A percentile compares a stretch with the other conserved stretches of the same genome.
Evolutionary conservation across 2,329 filamentous ascomycete species (phyloP).

Genomic region (Alternaria conjuncta): DNA sequence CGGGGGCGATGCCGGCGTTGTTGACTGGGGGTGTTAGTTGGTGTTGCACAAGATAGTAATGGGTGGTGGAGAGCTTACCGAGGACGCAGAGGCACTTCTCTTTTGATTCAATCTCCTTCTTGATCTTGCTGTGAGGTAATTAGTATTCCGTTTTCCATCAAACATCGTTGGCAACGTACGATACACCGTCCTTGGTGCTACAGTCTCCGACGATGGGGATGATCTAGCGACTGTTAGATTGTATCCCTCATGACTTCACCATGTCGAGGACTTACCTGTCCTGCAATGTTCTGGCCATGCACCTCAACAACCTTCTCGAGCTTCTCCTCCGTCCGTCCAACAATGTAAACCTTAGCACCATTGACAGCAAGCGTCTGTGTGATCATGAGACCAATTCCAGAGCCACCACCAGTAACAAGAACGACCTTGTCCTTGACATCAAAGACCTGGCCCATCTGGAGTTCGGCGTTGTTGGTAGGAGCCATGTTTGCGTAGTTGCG

Average conservation of each 20-base stretch:
- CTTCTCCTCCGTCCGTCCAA: slow-evolving; percentile 56
- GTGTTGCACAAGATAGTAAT: slow-evolving; percentile 45
- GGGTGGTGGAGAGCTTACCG: slow-evolving; percentile 22
- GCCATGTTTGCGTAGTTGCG: slow-evolving; percentile 34
- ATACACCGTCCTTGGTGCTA: slow-evolving; percentile 53
- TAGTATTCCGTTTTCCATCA: background rate
- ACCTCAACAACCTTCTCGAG: slow-evolving; percentile 54
- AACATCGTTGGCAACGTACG: slow-evolving; percentile 22
- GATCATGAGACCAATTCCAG: slow-evolving; percentile 57
- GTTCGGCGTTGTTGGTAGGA: slow-evolving; percentile 41
- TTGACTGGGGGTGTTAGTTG: slow-evolving; percentile 2
- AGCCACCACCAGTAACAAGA: slow-evolving; percentile 54
- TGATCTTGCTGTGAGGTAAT: slow-evolving; percentile 40
- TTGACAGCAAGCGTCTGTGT: slow-evolving; percentile 57
- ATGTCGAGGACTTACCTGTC: slow-evolving; percentile 29
- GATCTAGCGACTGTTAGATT: slow-evolving; percentile 32
- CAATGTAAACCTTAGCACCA: slow-evolving; percentile 57
- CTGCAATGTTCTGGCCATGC: slow-evolving; percentile 53
- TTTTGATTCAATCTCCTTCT: slow-evolving; percentile 52
- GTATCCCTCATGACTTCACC: background rate
- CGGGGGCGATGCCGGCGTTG: slow-evolving; percentile 55
- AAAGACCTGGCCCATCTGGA: slow-evolving; percentile 43
- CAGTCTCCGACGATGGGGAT: slow-evolving; percentile 55
- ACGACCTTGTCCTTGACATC: slow-evolving; percentile 50
- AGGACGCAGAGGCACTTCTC: slow-evolving; percentile 56